phyloP scores from a whole-genome alignment of 148 eudicot species.

The Bassia scoparia region DNA sequence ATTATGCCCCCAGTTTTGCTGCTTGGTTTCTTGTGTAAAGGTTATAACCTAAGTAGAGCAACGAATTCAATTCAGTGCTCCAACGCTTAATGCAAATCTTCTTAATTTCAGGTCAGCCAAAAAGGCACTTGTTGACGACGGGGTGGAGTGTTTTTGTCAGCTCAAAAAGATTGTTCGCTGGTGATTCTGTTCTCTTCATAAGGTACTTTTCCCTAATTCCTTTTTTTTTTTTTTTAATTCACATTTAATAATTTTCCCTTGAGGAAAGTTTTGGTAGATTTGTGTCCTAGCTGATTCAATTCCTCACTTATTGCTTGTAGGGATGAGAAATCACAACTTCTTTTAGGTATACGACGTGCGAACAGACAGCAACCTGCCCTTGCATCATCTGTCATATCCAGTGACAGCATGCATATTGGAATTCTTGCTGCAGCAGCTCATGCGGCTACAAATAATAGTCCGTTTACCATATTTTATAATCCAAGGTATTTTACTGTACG shows the following conservation, averaged over 20 bases:
- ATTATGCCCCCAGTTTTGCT: neutral
- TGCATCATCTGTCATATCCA: constrained; percentile 94
- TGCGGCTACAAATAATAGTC: constrained; percentile 94
- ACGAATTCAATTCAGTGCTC: no score
- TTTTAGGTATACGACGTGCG: constrained; percentile 78
- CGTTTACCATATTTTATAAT: constrained; percentile 87
- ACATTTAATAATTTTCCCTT: neutral
- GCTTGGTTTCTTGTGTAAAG: neutral
- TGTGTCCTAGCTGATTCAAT: constrained; percentile 13
- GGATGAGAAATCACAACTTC: constrained; percentile 94
- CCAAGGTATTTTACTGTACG: constrained; percentile 54
- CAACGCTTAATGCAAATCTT: neutral
- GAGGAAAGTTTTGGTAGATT: neutral
- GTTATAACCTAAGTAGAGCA: neutral
- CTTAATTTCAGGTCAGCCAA: constrained; percentile 78
- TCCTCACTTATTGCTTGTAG: constrained; percentile 36
- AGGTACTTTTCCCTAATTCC: constrained; percentile 50
- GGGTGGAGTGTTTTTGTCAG: constrained; percentile 98
- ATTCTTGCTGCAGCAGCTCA: constrained; percentile 99
- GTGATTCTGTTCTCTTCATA: constrained; percentile 93
- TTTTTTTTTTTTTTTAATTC: no score
- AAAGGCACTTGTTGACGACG: constrained; percentile 91
- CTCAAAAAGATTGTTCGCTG: constrained; percentile 84
- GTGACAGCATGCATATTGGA: constrained; percentile 99
- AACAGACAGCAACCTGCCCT: constrained; percentile 93